Percentiles rank a stretch among this genome's conserved stretches.
Evolutionary conservation across 257 asterid genomes (phyloP).

Genomic region (Lantana camara): DNA sequence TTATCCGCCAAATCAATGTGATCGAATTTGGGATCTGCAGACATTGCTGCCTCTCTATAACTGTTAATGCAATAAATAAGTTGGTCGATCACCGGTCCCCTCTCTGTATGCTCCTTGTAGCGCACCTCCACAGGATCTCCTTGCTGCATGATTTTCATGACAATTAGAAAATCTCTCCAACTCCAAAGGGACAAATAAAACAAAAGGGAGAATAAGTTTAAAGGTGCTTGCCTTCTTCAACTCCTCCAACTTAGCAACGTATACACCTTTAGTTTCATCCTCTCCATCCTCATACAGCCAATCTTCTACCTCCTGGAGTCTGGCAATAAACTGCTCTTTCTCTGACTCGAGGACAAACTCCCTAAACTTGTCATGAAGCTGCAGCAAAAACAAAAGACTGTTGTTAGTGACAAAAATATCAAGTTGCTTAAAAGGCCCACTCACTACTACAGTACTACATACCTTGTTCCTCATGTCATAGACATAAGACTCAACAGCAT

Average conservation of each 20-base stretch:
- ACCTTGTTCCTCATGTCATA: conserved; percentile 96
- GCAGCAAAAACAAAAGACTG: conserved; percentile 30
- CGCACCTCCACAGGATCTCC: conserved; percentile 93
- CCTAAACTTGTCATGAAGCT: conserved; percentile 78
- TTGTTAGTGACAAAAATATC: not conserved
- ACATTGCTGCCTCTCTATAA: conserved; percentile 83
- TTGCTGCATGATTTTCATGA: conserved; percentile 50
- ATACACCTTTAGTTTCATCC: conserved; percentile 84
- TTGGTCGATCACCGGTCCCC: conserved; percentile 76
- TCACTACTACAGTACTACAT: not conserved
- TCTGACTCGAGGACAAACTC: conserved; percentile 73
- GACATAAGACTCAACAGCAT: conserved; percentile 95
- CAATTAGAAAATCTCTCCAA: conserved; percentile 17
- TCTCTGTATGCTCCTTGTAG: conserved; percentile 70
- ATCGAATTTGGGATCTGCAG: conserved; percentile 73
- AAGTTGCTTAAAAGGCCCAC: not conserved
- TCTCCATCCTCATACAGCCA: conserved; percentile 98
- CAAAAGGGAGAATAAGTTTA: too few species aligned
- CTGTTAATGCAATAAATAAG: conserved; percentile 64
- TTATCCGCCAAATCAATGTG: conserved; percentile 83
- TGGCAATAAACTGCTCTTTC: conserved; percentile 64
- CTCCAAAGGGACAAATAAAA: not conserved
- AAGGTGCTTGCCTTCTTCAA: conserved; percentile 49
- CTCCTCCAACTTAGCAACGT: conserved; percentile 84
- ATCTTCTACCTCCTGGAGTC: conserved; percentile 91